Evolutionary conservation across 108 stramenopile genomes (phyloP).

Genomic region (Pseudonitzschia multiseries): DNA sequence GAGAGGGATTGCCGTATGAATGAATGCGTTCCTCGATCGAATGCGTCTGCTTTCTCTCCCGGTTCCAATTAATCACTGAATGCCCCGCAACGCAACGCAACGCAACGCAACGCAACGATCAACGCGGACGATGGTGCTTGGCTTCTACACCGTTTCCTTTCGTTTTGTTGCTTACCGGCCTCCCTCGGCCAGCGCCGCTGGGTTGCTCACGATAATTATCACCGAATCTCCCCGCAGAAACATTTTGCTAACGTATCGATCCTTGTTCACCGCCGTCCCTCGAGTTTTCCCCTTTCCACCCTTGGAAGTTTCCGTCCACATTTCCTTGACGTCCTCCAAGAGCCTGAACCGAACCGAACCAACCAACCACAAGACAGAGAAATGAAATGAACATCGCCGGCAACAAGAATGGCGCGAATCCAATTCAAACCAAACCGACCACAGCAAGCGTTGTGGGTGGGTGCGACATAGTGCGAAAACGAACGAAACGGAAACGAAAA

Average conservation of each 20-base stretch:
- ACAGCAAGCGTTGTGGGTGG: not conserved
- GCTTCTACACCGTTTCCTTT: too few relatives aligned
- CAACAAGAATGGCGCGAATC: too few relatives aligned
- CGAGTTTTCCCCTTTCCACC: constrained; percentile 88
- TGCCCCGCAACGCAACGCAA: too few relatives aligned
- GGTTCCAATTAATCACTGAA: too few relatives aligned
- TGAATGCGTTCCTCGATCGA: too few relatives aligned
- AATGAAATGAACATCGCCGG: not conserved
- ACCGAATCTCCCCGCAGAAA: constrained; percentile 98
- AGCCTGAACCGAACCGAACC: constrained; percentile 54
- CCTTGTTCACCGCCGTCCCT: constrained; percentile 91
- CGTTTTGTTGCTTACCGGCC: not conserved
- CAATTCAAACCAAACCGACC: too few relatives aligned
- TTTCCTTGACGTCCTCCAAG: constrained; percentile 98
- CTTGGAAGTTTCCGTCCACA: constrained; percentile 98
- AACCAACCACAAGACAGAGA: not conserved
- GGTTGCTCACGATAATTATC: constrained; percentile 92
- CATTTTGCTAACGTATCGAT: constrained; percentile 98
- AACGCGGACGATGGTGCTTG: too few relatives aligned
- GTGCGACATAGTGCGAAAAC: too few relatives aligned
- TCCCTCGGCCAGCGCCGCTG: constrained; percentile 65
- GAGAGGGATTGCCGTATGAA: too few relatives aligned
- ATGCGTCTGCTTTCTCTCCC: too few relatives aligned
- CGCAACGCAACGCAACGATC: too few relatives aligned
- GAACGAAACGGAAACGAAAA: not conserved